Evolutionary conservation across 2,329 filamentous ascomycete genomes (phyloP).

Genomic region (Calycina marina): DNA sequence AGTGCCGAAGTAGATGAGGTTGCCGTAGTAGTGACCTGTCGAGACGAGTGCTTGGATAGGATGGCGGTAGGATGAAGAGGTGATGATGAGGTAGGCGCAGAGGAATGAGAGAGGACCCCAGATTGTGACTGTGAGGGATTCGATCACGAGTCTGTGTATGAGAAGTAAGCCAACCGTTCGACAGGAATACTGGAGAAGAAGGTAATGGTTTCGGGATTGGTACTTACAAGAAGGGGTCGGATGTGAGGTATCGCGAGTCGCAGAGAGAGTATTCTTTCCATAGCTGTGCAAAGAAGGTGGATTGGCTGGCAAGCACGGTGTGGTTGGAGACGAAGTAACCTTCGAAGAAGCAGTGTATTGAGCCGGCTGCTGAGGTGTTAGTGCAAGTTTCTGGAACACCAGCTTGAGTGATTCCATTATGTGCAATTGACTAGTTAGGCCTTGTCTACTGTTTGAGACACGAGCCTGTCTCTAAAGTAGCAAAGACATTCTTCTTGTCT

Average conservation of each 20-base stretch:
- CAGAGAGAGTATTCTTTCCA: conserved; percentile 45
- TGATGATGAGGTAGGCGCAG: conserved; percentile 31
- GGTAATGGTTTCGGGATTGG: too few species aligned
- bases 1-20: conserved; percentile 45
- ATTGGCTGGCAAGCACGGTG: conserved; percentile 25
- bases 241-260: conserved; percentile 39
- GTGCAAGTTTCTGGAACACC: conserved; percentile 12
- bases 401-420: not conserved
- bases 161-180: too few species aligned
- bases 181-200: too few species aligned
- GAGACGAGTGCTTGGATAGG: conserved; percentile 30
- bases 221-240: conserved; percentile 37
- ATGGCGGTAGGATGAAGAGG: conserved; percentile 31
- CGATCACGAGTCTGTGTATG: conserved; percentile 41
- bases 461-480: too few species aligned
- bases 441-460: too few species aligned
- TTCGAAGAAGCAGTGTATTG: conserved; percentile 21
- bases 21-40: conserved; percentile 29
- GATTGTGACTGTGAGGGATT: conserved; percentile 35
- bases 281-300: conserved; percentile 34
- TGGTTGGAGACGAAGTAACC: conserved; percentile 36
- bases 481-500: too few species aligned
- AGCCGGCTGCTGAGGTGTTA: conserved; percentile 22
- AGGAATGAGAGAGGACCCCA: conserved; percentile 45
- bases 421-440: not conserved